These are phyloP conservation scores for Stellera chamaejasme DNA, from an alignment of 345 rosid species.

Conservation along the genomic window DNA sequence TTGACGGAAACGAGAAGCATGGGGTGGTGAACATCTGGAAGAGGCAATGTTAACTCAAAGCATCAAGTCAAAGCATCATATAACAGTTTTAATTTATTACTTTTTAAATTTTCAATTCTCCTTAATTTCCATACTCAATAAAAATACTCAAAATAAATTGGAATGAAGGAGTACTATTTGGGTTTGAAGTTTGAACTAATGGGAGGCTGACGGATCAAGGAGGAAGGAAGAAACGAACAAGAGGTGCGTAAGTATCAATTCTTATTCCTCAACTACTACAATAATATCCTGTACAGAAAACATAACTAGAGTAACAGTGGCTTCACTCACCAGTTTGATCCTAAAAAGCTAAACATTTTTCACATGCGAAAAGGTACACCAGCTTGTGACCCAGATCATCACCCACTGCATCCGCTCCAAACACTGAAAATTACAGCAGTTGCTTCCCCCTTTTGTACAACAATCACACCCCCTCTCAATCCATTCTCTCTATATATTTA, in stretches of 20 bases:
- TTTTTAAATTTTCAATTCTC: too few species aligned
- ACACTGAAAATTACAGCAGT: conserved; percentile 19
- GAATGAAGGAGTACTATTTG: too few species aligned
- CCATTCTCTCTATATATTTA: not conserved
- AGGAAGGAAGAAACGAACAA: not conserved
- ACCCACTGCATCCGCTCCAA: not conserved
- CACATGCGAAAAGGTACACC: conserved; percentile 7
- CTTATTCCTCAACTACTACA: conserved; percentile 3
- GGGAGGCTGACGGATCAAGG: too few species aligned
- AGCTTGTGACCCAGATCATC: not conserved
- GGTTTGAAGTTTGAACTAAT: too few species aligned
- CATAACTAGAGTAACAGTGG: conserved; percentile 5
- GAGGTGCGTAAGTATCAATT: not conserved
- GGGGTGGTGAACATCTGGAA: too few species aligned
- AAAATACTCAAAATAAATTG: too few species aligned
- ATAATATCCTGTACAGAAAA: conserved; percentile 17
- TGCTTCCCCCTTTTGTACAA: not conserved
- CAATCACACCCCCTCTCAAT: conserved; percentile 1
- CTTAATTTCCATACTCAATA: too few species aligned
- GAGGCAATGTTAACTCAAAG: too few species aligned
- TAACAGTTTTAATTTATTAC: too few species aligned
- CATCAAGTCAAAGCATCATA: too few species aligned
- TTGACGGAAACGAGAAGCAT: too few species aligned
- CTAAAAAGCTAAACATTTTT: conserved; percentile 8
- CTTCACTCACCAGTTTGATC: conserved; percentile 9